Evolutionary conservation across 1,139 yeast species (phyloP), one percentile per base, ranked within the genome.

Genomic region (Geotrichum klebahnii): DNA sequence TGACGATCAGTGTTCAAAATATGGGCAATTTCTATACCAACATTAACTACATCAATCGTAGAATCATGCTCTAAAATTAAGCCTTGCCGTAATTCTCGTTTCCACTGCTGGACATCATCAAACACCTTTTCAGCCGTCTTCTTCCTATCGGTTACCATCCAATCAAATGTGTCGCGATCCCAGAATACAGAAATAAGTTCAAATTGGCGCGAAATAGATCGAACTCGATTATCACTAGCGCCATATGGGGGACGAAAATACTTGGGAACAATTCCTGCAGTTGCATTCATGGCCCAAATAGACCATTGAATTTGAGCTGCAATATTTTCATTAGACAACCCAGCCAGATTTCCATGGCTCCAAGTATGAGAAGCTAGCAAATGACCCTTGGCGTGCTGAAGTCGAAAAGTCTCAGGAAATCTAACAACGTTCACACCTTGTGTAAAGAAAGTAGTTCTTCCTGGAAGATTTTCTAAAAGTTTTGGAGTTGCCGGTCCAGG

Each of bases 191-290:
- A 80, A 61, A 84, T 90, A 76, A 90, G 77, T 0, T 96, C 96
- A 67, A 92, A 86, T 66, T 84, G 88, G 48, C 94, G 72, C 16
- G 88, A 77, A 50, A 90, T 86, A 1, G 83, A 73, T 51, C 97
- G 71, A 0, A 90, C 84, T 48, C 97, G 72, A 64, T 89, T 83
- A 68, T 90, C 98, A 42, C 86, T 74, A 0, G 96, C 97, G 0
- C 97, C 97, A 66, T 87, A 90, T 0, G 98, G 98, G 0, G 98
- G 98, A 55, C 98, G 76, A 67, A 86, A 90, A 84, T 94, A 92
- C 61, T 84, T 83, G 16, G 97, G 97, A 16, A 86, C 66, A 61
- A 89, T 90, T 20, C 82, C 75, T 0, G 88, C 85, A 0, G 97
- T 89, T 2, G 97, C 96, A 68, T 90, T 89, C 94, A 89, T 87